Evolutionary conservation across 352 stramenopile species (phyloP).

Genomic region (Phytophthora constricta): DNA sequence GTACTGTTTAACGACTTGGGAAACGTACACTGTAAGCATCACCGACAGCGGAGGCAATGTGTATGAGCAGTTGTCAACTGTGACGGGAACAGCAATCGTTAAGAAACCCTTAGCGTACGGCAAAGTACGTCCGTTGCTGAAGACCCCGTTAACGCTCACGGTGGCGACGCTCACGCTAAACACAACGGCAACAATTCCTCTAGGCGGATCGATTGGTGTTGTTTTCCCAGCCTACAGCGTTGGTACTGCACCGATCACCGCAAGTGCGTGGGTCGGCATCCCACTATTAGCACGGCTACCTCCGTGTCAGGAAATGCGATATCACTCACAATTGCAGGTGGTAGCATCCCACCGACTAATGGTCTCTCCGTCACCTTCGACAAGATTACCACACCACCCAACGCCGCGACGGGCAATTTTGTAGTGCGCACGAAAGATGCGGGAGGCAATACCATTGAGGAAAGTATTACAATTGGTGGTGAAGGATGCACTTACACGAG

Average conservation of each 20-base stretch:
- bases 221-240: conserved; percentile 62
- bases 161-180: conserved; percentile 49
- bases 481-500: conserved; percentile 75
- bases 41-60: conserved; percentile 45
- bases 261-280: conserved; percentile 44
- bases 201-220: conserved; percentile 51
- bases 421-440: conserved; percentile 57
- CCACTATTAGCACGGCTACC: conserved; percentile 39
- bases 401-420: conserved; percentile 53
- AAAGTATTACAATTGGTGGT: conserved; percentile 54
- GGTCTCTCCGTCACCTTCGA: conserved; percentile 51
- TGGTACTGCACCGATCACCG: conserved; percentile 25
- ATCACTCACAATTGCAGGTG: conserved; percentile 41
- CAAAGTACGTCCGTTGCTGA: conserved; percentile 53
- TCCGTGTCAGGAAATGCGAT: conserved; percentile 33
- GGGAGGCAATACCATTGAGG: conserved; percentile 54
- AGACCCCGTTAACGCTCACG: conserved; percentile 45
- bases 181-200: conserved; percentile 44
- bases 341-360: conserved; percentile 32
- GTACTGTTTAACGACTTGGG: no score
- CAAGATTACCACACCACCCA: conserved; percentile 57
- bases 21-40: conserved; percentile 49
- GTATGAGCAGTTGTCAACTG: conserved; percentile 47
- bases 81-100: conserved; percentile 66
- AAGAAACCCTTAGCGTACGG: conserved; percentile 64